A percentile compares a stretch with the other conserved stretches of the same genome.
Conservation (phyloP, 2,329 filamentous ascomycete genomes). For the Nothomitra cinnamomea region DNA sequence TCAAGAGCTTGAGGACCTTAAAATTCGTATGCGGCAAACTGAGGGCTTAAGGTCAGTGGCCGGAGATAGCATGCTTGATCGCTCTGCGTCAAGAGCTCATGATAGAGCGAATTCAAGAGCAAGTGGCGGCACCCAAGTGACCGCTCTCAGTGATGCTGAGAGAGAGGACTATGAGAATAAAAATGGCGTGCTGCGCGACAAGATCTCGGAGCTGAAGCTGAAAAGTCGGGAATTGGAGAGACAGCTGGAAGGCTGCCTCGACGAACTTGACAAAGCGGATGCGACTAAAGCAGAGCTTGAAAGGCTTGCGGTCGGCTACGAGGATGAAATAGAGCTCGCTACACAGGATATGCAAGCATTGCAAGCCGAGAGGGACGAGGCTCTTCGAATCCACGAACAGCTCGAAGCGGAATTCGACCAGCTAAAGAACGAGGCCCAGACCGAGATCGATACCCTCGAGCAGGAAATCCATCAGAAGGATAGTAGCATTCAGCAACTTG, state of each 20-base stretch:
- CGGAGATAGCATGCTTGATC: conserved; percentile 80
- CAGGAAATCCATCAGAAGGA: conserved; percentile 55
- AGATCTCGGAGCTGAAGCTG: conserved; percentile 69
- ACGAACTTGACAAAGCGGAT: conserved; percentile 61
- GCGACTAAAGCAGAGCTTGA: conserved; percentile 44
- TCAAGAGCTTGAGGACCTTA: conserved; percentile 93
- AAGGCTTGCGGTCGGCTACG: conserved; percentile 41
- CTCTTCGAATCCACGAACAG: conserved; percentile 53
- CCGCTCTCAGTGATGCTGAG: conserved; percentile 52
- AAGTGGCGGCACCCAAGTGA: conserved; percentile 51
- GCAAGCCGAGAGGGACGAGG: conserved; percentile 74
- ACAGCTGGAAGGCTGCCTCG: conserved; percentile 62
- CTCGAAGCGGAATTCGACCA: conserved; percentile 35
- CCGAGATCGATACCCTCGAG: conserved; percentile 39
- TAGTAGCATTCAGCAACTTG: conserved; percentile 51
- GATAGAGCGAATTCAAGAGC: conserved; percentile 57
- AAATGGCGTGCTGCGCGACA: conserved; percentile 69
- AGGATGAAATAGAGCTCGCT: conserved; percentile 64
- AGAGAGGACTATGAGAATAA: conserved; percentile 49
- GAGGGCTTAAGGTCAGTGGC: conserved; percentile 41
- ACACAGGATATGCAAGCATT: conserved; percentile 66
- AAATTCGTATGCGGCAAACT: conserved; percentile 64
- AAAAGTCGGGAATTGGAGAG: conserved; percentile 78
- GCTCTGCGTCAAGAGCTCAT: conserved; percentile 76
- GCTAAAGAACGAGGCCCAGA: conserved; percentile 39